Evolutionary conservation across 768 basidiomycete species (phyloP), one percentile per base, ranked within the genome.

Genomic region (Sutorius australiensis): DNA sequence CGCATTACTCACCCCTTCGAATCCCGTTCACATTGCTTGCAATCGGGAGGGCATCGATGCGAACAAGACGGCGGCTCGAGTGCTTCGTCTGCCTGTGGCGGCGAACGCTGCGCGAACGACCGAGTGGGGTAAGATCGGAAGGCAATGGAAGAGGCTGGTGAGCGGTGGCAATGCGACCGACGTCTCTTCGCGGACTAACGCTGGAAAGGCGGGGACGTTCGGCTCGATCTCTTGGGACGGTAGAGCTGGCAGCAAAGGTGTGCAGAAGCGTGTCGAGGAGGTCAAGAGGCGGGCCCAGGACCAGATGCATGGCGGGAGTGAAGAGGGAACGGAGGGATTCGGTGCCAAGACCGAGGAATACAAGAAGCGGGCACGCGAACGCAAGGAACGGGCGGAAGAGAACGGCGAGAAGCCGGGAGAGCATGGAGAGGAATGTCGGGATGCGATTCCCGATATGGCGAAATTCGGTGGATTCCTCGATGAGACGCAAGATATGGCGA

Each of bases 1-100:
- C 48, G 78, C 75, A 31, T 58, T 83, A 17, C 68, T 72, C 11
- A 57, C 58, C 0, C 61, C 61, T 27, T 34, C 44, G 13, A 71
- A 61, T 36, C 60, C 60, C 0, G 45, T 69, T 17, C 68, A 58
- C 0, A 24, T 59, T 11, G 67, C 69, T 0, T 69, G 67, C 16
- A 60, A 58, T n/a, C 45, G 31, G 33, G 68, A 71, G 21, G 65
- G 61, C 8, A 38, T 71, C 10, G 57, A 69, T 24, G 53, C 59
- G n/a, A 43, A 58, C 37, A 42, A 54, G 42, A 39, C 54, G 12
- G 63, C 57, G 0, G 63, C 53, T 0, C 44, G 37, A 44, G 7
- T 67, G n/a, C 33, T 69, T 33, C 50, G 53, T 34, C 54, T 56
- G 2, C 42, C 39, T 1, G 2, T 34, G 3, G 53, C 44, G 12